Evolutionary conservation across 148 eudicot species (phyloP), one percentile per base, ranked within the genome.

Genomic region (Chenopodium suecicum): DNA sequence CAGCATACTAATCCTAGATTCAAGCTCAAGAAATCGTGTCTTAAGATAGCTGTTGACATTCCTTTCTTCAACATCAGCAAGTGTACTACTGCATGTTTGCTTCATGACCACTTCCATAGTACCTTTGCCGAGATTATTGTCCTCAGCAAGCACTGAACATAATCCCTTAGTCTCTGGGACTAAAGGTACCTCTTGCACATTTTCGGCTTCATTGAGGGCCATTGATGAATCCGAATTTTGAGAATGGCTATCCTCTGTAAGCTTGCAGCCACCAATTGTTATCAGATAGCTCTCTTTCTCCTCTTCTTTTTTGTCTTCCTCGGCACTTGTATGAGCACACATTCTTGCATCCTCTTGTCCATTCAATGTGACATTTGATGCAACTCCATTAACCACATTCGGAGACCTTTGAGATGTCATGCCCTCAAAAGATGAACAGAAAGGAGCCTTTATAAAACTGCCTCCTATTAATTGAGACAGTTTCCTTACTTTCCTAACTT

Each of bases 1-100:
- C 10, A 71, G 67, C 32, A 20, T 79, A 34, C 13, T 79, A 13
- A 70, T 71, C 56, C 82, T 79, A 12, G 29, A 74, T n/a, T 79
- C 76, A 54, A 79, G 76, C 34, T 32, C 69, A 13, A 19, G 8
- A 70, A 6, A 1, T 32, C 23, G 32, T 7, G 22, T 54, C 17
- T n/a, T 32, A 54, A 52, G 10, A 32, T 46, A 5, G 47, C 9
- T 34, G 37, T 34, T 7, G 14, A 13, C 60, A n/a, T 54, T 32
- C 29, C 41, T 69, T 54, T 79, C 67, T 10, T 79, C 75, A 7
- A 70, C 54, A 22, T 22, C 68, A 70, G 2, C 17, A 5, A 64
- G n/a, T 25, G 77, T 20, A 62, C 7, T 20, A 62, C 7, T 44
- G 79, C 44, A 34, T 27, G 17, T 50, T 47, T 63, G 70, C 14